Percentiles rank a stretch among this genome's conserved stretches.
Conservation (phyloP, 768 basidiomycete species). For the Leccinum disarticulatum region DNA sequence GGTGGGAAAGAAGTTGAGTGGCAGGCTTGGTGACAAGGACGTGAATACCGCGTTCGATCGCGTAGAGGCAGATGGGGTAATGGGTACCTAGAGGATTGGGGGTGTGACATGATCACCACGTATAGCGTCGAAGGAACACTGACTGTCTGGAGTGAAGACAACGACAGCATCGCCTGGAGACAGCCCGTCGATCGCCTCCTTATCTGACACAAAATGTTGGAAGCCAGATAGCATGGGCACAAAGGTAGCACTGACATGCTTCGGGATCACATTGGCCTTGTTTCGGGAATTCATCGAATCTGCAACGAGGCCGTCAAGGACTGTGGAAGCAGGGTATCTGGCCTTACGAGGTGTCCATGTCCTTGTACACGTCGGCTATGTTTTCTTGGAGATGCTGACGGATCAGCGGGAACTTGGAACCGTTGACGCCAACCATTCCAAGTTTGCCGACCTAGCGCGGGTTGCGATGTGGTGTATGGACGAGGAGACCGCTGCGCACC, state of each 20-base stretch:
- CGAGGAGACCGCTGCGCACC: constrained; percentile 36
- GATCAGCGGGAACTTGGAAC: constrained; percentile 85
- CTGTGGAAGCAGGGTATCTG: not conserved
- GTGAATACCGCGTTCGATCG: constrained; percentile 81
- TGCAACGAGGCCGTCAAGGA: constrained; percentile 26
- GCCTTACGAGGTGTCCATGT: constrained; percentile 75
- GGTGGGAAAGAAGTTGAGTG: constrained; percentile 81
- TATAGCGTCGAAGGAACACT: constrained; percentile 26
- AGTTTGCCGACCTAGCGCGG: constrained; percentile 59
- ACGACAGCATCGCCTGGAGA: constrained; percentile 85
- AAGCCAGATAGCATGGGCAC: constrained; percentile 1
- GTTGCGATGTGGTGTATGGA: constrained; percentile 5
- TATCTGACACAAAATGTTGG: constrained; percentile 52
- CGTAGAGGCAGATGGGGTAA: constrained; percentile 80
- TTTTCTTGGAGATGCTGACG: constrained; percentile 78
- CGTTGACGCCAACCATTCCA: constrained; percentile 88
- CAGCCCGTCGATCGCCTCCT: constrained; percentile 73
- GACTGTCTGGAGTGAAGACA: constrained; percentile 91
- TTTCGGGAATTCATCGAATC: constrained; percentile 81
- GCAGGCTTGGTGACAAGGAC: constrained; percentile 94
- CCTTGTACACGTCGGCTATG: constrained; percentile 80
- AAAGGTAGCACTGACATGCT: constrained; percentile 62
- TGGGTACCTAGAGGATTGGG: constrained; percentile 60
- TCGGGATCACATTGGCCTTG: constrained; percentile 67
- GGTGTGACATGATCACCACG: not conserved